Conservation (phyloP, 495 filamentous ascomycete genomes). For the Penicillium lividum region DNA sequence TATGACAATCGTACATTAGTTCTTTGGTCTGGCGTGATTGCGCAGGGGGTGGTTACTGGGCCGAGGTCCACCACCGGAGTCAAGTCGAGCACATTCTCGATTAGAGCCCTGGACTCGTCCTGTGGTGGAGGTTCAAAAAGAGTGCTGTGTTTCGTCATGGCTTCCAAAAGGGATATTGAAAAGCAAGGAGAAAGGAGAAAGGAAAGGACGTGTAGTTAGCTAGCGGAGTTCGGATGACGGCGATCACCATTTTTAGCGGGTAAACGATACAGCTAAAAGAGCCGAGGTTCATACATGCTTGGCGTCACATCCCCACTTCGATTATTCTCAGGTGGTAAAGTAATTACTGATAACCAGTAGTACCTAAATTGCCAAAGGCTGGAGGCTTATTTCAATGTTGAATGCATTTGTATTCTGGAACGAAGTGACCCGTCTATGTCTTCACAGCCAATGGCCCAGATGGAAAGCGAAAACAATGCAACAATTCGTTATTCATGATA, state of each 20-base stretch:
- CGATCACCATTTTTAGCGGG: neutral
- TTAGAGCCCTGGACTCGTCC: constrained; percentile 70
- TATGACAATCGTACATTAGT: constrained; percentile 28
- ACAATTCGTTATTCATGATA: neutral
- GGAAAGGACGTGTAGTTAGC: neutral
- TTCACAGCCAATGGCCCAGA: neutral
- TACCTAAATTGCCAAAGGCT: neutral
- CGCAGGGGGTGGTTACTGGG: constrained; percentile 50
- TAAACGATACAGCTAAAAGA: neutral
- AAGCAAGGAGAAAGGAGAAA: neutral
- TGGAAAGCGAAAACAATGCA: neutral
- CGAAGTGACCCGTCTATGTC: neutral
- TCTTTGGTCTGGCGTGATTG: neutral
- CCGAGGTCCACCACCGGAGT: constrained; percentile 78
- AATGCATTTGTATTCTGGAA: neutral
- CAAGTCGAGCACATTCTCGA: constrained; percentile 88
- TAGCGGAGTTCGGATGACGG: neutral
- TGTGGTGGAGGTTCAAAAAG: constrained; percentile 73
- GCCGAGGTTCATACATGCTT: neutral
- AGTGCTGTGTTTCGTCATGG: constrained; percentile 53
- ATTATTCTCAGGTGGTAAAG: no score
- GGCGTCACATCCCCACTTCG: neutral
- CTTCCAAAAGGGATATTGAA: neutral
- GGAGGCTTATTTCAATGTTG: neutral
- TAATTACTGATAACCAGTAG: neutral